Percentiles rank a stretch among this genome's conserved stretches.
Conservation (phyloP, 441 rosid species). For the Pelargonium citronellum region DNA sequence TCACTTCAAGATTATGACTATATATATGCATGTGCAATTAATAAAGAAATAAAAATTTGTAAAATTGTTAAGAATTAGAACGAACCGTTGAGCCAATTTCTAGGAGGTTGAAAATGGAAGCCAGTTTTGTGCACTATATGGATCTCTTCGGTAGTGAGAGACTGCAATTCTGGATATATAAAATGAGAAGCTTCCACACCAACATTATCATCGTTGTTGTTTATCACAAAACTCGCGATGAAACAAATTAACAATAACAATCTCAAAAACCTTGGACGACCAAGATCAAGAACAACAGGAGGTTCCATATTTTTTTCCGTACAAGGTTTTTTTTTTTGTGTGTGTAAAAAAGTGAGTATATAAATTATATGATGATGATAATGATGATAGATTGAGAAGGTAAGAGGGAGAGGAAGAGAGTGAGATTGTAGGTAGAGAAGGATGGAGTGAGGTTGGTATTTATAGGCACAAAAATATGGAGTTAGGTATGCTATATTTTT, state of each 20-base stretch:
- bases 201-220: neutral
- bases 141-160: neutral
- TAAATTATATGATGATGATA: too few species aligned
- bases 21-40: neutral
- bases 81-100: neutral
- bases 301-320: too few species aligned
- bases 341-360: too few species aligned
- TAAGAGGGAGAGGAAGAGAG: neutral
- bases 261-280: neutral
- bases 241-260: neutral
- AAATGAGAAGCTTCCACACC: neutral
- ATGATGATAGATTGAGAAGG: too few species aligned
- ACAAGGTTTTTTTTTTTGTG: too few species aligned
- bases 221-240: neutral
- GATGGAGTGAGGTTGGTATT: neutral
- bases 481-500: neutral
- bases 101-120: neutral
- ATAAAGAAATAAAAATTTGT: neutral
- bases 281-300: neutral
- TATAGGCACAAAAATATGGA: conserved; percentile 2
- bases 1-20: too few species aligned
- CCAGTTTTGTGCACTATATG: neutral
- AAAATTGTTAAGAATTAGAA: neutral
- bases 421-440: neutral
- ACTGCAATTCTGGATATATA: conserved; percentile 1